phyloP scores from a whole-genome alignment of 2,329 filamentous ascomycete species.

The Ophiognomonia clavigignenti-juglandacearum region DNA sequence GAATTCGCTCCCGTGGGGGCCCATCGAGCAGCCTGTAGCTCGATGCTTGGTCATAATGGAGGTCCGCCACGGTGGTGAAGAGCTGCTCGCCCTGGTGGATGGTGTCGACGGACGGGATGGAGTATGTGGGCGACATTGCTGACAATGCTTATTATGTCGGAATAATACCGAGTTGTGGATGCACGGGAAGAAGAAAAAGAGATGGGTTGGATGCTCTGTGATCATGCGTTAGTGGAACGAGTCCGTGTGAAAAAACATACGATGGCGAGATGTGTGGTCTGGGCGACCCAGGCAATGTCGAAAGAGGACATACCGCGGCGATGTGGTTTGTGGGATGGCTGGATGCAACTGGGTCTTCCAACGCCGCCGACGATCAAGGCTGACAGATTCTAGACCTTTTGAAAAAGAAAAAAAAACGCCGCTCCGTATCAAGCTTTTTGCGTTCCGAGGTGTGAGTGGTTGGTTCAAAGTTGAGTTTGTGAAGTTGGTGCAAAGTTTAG shows the following conservation, averaged over 20 bases:
- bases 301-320: no score
- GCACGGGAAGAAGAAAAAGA: neutral
- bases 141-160: no score
- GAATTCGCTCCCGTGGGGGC: neutral
- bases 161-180: neutral
- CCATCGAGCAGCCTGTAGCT: neutral
- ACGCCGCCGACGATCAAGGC: no score
- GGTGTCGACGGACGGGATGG: conserved; percentile 8
- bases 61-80: conserved; percentile 3
- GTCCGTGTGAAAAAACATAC: conserved; percentile 2
- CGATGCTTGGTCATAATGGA: neutral
- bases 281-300: no score
- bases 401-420: no score
- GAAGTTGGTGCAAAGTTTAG: no score
- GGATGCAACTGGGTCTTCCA: no score
- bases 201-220: neutral
- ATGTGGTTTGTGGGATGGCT: no score
- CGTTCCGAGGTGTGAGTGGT: no score
- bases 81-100: conserved; percentile 4
- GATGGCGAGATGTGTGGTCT: neutral
- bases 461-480: no score
- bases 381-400: no score
- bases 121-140: conserved; percentile 12
- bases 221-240: conserved; percentile 1
- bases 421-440: no score